Evolutionary conservation across 2,329 filamentous ascomycete species (phyloP).

Genomic region (Fusarium domesticum): DNA sequence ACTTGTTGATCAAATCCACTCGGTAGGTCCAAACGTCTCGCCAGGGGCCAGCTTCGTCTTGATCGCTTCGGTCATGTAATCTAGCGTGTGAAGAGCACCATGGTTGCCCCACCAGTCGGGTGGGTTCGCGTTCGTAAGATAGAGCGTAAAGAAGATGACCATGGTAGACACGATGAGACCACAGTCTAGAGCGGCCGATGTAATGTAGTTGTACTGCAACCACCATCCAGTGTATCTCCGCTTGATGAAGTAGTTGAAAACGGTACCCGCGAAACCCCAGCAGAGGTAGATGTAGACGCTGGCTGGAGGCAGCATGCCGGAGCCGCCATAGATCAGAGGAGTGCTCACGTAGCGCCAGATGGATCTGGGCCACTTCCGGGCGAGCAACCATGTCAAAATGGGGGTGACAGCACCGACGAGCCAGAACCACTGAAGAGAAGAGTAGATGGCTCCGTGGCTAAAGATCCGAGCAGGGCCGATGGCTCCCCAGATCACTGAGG

Average conservation of each 20-base stretch:
- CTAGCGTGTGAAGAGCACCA: conserved; percentile 45
- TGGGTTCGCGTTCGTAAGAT: conserved; percentile 53
- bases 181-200: conserved; percentile 67
- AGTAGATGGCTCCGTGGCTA: conserved; percentile 59
- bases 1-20: conserved; percentile 39
- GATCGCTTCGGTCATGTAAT: conserved; percentile 44
- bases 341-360: conserved; percentile 64
- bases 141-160: conserved; percentile 67
- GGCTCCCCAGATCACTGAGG: conserved; percentile 69
- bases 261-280: conserved; percentile 64
- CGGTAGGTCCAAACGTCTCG: conserved; percentile 50
- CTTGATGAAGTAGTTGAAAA: conserved; percentile 68
- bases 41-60: conserved; percentile 41
- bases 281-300: conserved; percentile 68
- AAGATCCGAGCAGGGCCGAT: conserved; percentile 72
- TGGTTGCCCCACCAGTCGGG: conserved; percentile 64
- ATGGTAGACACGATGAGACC: conserved; percentile 65
- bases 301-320: conserved; percentile 63
- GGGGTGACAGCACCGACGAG: conserved; percentile 63
- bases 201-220: conserved; percentile 75
- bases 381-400: conserved; percentile 60
- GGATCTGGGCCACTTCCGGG: conserved; percentile 59
- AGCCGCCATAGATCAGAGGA: conserved; percentile 66
- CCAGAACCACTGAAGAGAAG: conserved; percentile 67
- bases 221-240: conserved; percentile 68